These are phyloP conservation scores for Mentha longifolia DNA, from an alignment of 257 asterid genomes.

Conservation along the genomic window DNA sequence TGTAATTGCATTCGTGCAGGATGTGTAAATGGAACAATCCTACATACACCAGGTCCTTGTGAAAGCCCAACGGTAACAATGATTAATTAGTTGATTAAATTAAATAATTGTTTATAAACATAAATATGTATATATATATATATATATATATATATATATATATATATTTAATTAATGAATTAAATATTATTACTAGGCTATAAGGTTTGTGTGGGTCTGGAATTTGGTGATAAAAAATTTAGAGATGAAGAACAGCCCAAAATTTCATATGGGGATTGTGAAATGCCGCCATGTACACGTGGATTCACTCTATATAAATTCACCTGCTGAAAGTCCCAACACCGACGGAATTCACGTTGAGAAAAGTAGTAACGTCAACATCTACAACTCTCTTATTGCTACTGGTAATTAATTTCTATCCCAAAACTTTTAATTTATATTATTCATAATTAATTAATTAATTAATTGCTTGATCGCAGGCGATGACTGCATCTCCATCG, in stretches of 20 bases:
- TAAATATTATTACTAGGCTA: too few species aligned
- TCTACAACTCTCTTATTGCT: conserved; percentile 62
- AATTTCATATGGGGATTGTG: conserved; percentile 79
- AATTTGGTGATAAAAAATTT: conserved; percentile 65
- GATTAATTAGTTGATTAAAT: not conserved
- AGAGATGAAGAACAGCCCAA: conserved; percentile 77
- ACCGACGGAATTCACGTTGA: conserved; percentile 94
- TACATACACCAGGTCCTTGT: conserved; percentile 80
- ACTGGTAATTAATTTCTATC: conserved; percentile 48
- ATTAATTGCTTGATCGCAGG: conserved; percentile 40
- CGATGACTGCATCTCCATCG: conserved; percentile 97
- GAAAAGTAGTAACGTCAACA: conserved; percentile 67
- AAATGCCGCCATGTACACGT: conserved; percentile 62
- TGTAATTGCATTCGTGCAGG: conserved; percentile 47
- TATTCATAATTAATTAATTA: too few species aligned
- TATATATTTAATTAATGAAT: too few species aligned
- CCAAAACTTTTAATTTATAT: too few species aligned
- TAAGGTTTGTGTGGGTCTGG: conserved; percentile 77
- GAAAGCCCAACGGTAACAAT: conserved; percentile 91
- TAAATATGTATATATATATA: too few species aligned
- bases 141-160: too few species aligned
- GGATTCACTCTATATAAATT: conserved; percentile 57
- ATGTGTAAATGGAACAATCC: conserved; percentile 55
- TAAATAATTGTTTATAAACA: not conserved
- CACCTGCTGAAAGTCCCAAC: conserved; percentile 64